Conservation (phyloP, 1,284 basidiomycete species). For the Ustilago xerochloae region DNA sequence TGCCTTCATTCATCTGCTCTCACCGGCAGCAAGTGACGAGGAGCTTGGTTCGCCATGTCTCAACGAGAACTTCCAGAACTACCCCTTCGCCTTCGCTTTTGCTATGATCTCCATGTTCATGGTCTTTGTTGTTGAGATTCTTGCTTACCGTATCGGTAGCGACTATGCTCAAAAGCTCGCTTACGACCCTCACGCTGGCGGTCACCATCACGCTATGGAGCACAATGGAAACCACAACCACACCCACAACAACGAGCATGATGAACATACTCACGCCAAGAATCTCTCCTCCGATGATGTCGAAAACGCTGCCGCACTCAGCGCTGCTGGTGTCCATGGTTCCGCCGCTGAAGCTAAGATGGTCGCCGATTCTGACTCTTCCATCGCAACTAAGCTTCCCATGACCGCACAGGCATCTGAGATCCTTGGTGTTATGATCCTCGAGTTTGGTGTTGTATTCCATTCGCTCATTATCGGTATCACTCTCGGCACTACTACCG, state of each 20-base stretch:
- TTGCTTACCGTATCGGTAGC: constrained; percentile 63
- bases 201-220: constrained; percentile 61
- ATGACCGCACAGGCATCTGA: constrained; percentile 73
- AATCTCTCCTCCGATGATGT: constrained; percentile 8
- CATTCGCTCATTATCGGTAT: constrained; percentile 88
- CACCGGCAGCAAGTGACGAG: constrained; percentile 55
- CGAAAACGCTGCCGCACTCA: constrained; percentile 9
- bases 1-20: constrained; percentile 70
- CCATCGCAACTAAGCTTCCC: not conserved
- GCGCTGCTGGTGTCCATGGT: not conserved
- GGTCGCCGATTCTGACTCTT: constrained; percentile 14
- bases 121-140: constrained; percentile 61
- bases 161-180: constrained; percentile 48
- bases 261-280: constrained; percentile 8
- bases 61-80: constrained; percentile 51
- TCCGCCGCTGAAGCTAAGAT: constrained; percentile 29
- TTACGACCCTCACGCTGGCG: constrained; percentile 64
- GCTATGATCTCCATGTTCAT: constrained; percentile 64
- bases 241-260: not conserved
- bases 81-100: constrained; percentile 62
- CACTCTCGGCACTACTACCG: constrained; percentile 84
- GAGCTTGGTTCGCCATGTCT: constrained; percentile 59
- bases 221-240: constrained; percentile 33
- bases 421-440: constrained; percentile 83
- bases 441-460: constrained; percentile 90